A percentile compares a stretch with the other conserved stretches of the same genome.
Conservation (phyloP, 257 asterid species). For the Rauvolfia tetraphylla region DNA sequence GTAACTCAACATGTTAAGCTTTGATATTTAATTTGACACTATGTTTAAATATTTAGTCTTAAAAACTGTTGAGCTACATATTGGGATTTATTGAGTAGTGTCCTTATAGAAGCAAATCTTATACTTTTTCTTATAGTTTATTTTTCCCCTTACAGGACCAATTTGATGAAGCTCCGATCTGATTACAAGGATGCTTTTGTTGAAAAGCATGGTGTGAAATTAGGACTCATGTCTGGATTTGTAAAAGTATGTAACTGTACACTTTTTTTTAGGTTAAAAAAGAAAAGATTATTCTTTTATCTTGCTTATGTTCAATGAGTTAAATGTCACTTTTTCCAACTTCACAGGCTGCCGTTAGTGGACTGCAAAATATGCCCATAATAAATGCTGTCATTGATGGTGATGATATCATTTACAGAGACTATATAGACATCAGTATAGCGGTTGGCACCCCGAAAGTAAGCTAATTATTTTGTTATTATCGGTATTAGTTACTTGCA, state of each 20-base stretch:
- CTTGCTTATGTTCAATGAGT: background rate
- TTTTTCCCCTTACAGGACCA: constrained; percentile 58
- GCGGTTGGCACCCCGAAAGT: constrained; percentile 99
- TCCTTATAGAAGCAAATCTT: background rate
- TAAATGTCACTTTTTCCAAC: constrained; percentile 4
- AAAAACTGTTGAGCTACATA: background rate
- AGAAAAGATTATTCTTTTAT: background rate
- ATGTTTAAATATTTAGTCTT: background rate
- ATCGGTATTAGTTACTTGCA: background rate
- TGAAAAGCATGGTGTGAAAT: constrained; percentile 97
- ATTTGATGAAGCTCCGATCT: constrained; percentile 93
- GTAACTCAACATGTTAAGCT: background rate
- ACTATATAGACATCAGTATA: constrained; percentile 87
- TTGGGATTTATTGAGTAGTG: background rate
- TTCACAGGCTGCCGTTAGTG: constrained; percentile 94
- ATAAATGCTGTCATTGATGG: constrained; percentile 98
- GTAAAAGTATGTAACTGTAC: constrained; percentile 54
- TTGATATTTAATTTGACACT: background rate
- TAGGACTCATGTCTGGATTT: constrained; percentile 95
- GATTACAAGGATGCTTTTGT: constrained; percentile 91
- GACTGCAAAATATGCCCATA: constrained; percentile 86
- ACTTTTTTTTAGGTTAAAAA: background rate
- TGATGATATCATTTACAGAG: constrained; percentile 93
- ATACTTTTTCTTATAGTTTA: background rate
- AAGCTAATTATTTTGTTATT: constrained; percentile 18